Conservation (phyloP, 2,329 filamentous ascomycete genomes). For the Monosporascus sp. region DNA sequence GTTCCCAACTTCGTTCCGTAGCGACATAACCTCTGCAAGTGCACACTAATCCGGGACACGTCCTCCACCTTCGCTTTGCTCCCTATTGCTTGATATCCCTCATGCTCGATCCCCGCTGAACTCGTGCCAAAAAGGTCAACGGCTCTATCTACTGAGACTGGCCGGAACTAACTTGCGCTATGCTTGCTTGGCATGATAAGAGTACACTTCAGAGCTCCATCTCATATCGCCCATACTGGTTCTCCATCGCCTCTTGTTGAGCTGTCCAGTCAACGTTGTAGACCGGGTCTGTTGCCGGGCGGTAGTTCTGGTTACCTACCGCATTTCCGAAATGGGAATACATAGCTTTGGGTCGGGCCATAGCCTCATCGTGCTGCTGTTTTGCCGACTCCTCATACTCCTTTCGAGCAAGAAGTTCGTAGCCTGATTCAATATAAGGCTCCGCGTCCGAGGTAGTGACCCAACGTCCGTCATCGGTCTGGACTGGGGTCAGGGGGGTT, state of each 20-base stretch:
- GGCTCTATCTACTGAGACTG: not conserved
- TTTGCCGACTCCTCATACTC: slow-evolving; percentile 54
- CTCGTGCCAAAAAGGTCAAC: not conserved
- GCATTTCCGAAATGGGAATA: slow-evolving; percentile 41
- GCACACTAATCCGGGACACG: not conserved
- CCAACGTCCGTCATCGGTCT: slow-evolving; percentile 52
- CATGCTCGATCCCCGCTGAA: not conserved
- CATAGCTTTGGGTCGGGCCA: slow-evolving; percentile 32
- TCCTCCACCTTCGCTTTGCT: not conserved
- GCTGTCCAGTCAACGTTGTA: slow-evolving; percentile 48
- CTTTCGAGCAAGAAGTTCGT: slow-evolving; percentile 62
- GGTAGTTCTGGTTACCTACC: slow-evolving; percentile 40
- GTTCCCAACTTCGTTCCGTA: not conserved
- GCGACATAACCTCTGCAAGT: not conserved
- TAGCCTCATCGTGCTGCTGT: slow-evolving; percentile 26
- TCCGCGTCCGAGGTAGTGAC: slow-evolving; percentile 51
- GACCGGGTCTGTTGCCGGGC: slow-evolving; percentile 62
- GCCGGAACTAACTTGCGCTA: not conserved
- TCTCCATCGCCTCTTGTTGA: slow-evolving; percentile 57
- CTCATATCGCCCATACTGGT: slow-evolving; percentile 62
- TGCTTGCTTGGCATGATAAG: not conserved
- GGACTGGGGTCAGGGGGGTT: slow-evolving; percentile 43
- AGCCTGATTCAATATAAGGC: slow-evolving; percentile 81
- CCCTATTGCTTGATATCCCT: not conserved
- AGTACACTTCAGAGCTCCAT: slow-evolving; percentile 21